These are phyloP conservation scores for Moricandia arvensis DNA, from an alignment of 345 rosid species.

Conservation along the genomic window DNA sequence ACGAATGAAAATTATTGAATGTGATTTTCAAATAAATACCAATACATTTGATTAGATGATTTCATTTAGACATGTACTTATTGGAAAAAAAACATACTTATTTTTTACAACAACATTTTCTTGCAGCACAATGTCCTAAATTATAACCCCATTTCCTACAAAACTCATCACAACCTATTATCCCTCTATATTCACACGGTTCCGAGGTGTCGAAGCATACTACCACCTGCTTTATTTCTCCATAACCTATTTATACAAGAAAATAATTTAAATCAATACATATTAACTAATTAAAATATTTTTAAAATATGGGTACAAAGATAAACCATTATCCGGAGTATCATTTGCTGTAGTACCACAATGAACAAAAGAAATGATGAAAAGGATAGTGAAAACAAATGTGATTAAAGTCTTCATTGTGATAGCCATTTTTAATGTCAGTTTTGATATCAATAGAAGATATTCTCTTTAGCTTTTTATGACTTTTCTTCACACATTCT, in stretches of 20 bases:
- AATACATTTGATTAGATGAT: background rate
- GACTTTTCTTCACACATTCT: too few relatives aligned
- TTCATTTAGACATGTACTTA: background rate
- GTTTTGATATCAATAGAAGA: too few relatives aligned
- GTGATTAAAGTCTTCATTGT: background rate
- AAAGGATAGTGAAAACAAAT: background rate
- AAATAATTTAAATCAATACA: too few relatives aligned
- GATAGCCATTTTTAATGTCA: too few relatives aligned
- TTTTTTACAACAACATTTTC: background rate
- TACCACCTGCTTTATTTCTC: background rate
- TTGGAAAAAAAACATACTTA: too few relatives aligned
- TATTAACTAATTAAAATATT: background rate
- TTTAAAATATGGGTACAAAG: background rate
- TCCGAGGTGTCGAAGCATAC: background rate
- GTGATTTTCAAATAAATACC: background rate
- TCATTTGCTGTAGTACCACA: background rate
- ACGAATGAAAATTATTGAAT: too few relatives aligned
- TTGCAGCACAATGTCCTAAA: background rate
- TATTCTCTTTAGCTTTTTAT: too few relatives aligned
- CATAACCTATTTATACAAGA: too few relatives aligned
- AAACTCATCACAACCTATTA: background rate
- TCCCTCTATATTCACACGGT: too few relatives aligned
- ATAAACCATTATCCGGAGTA: background rate
- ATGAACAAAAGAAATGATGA: background rate
- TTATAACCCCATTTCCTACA: background rate